Evolutionary conservation across 2,329 filamentous ascomycete species (phyloP), one percentile per base, ranked within the genome.

Genomic region (Ophiobolus disseminans): DNA sequence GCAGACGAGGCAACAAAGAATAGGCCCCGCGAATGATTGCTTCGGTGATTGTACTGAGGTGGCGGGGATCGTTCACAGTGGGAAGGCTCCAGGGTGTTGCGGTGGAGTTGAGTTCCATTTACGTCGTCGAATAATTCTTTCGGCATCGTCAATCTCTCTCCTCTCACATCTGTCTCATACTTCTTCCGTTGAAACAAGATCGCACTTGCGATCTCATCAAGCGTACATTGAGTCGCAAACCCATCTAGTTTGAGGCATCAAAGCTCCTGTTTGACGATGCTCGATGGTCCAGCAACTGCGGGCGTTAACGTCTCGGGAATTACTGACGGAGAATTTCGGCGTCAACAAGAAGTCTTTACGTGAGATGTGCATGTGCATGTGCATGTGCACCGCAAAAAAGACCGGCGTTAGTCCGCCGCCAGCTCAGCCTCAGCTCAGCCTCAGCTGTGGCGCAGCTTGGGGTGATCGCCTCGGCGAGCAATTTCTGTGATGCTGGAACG

Each of bases 11-110:
- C 68, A 60, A 45, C 49, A 51, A 0, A 63, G 69, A 39, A 69
- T 68, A 30, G 56, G 69, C 23, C 69, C 52, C 32, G 40, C 61
- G 7, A 65, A 68, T 37, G 65, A 69, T 40, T 69, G 66, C 37
- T 62, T 66, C 47, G 66, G 48, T 1, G 64, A 69, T 31, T 69
- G 67, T 21, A 66, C 62, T 0, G 63, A 60, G 5, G 21, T 22
- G 19, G 35, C 62, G 11, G 66, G 64, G 1, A 14, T 58, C 5
- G 38, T 68, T 22, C 69, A 70, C 40, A 70, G 69, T 37, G 65
- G 65, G 1, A 40, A 63, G 8, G 65, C 66, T n/a, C 63, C 62
- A 9, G 45, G 40, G 32, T n/a, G n/a, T n/a, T n/a, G n/a, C n/a
- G n/a, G n/a, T n/a, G n/a, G n/a, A n/a, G n/a, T n/a, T n/a, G n/a